Evolutionary conservation across 495 filamentous ascomycete genomes (phyloP).

Genomic region (Sporormia fimetaria): DNA sequence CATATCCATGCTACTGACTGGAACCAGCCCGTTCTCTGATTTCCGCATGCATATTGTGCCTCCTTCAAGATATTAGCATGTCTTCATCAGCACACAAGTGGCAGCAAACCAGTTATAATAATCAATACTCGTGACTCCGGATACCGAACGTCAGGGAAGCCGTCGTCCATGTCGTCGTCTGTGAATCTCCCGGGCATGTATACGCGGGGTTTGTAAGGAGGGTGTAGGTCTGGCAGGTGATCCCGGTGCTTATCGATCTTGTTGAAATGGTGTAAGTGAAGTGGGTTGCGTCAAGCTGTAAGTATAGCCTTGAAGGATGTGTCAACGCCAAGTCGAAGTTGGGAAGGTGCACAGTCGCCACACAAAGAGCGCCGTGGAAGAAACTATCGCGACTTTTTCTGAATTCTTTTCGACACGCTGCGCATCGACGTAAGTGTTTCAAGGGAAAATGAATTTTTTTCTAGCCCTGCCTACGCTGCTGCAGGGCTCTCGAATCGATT

Average conservation of each 20-base stretch:
- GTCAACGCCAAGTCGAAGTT: too few species aligned
- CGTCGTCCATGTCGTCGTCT: conserved; percentile 14
- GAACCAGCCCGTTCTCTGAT: conserved; percentile 37
- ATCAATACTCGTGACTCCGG: conserved; percentile 75
- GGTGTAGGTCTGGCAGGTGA: background rate
- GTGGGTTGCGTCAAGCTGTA: too few species aligned
- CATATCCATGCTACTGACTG: conserved; percentile 28
- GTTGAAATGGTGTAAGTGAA: too few species aligned
- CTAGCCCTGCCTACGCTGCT: too few species aligned
- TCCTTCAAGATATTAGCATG: conserved; percentile 31
- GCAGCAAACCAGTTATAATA: conserved; percentile 59
- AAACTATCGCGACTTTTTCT: too few species aligned
- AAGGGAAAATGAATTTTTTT: too few species aligned
- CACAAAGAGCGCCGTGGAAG: too few species aligned
- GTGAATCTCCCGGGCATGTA: conserved; percentile 2
- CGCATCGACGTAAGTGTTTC: too few species aligned
- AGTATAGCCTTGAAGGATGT: too few species aligned
- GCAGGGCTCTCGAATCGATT: conserved; percentile 10
- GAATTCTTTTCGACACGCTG: too few species aligned
- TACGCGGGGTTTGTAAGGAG: background rate
- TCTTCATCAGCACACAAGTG: background rate
- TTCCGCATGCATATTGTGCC: conserved; percentile 93
- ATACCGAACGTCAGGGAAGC: conserved; percentile 23
- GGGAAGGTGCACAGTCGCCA: too few species aligned
- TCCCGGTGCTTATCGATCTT: background rate